These are phyloP conservation scores for Cladophialophora exuberans DNA, from an alignment of 2,329 filamentous ascomycete genomes.

Conservation along the genomic window DNA sequence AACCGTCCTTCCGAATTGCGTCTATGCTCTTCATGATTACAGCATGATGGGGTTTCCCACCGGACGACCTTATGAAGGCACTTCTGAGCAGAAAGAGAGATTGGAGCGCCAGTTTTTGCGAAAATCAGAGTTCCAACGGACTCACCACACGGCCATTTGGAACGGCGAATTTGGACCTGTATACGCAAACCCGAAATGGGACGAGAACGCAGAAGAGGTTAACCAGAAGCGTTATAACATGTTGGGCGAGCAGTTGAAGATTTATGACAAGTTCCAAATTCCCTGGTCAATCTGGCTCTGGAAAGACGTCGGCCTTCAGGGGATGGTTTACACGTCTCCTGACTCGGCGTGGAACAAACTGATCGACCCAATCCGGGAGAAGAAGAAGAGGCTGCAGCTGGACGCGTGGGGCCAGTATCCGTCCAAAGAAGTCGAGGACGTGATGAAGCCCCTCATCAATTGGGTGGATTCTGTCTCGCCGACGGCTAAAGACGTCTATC, in stretches of 20 bases:
- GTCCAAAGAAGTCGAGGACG: conserved; percentile 46
- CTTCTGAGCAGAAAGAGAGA: conserved; percentile 44
- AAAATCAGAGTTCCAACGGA: conserved; percentile 53
- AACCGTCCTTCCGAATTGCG: conserved; percentile 36
- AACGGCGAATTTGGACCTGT: conserved; percentile 59
- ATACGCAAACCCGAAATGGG: conserved; percentile 37
- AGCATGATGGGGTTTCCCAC: conserved; percentile 48
- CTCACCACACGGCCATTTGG: conserved; percentile 51
- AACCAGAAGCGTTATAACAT: conserved; percentile 48
- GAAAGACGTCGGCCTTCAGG: conserved; percentile 61
- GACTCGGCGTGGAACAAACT: conserved; percentile 55
- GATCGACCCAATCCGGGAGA: conserved; percentile 57
- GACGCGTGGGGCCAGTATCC: conserved; percentile 59
- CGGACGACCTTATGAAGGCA: conserved; percentile 46
- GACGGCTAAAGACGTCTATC: conserved; percentile 43
- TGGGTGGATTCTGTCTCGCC: conserved; percentile 29
- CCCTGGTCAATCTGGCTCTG: conserved; percentile 65
- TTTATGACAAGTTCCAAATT: conserved; percentile 57
- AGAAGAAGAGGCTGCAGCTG: conserved; percentile 58
- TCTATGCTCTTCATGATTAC: conserved; percentile 43
- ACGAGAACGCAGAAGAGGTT: conserved; percentile 34
- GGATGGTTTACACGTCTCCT: conserved; percentile 56
- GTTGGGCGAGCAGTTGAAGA: conserved; percentile 52
- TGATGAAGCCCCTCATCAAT: conserved; percentile 42
- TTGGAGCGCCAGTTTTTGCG: conserved; percentile 50